phyloP scores from a whole-genome alignment of 768 basidiomycete genomes.

The Hydnomerulius pinastri region DNA sequence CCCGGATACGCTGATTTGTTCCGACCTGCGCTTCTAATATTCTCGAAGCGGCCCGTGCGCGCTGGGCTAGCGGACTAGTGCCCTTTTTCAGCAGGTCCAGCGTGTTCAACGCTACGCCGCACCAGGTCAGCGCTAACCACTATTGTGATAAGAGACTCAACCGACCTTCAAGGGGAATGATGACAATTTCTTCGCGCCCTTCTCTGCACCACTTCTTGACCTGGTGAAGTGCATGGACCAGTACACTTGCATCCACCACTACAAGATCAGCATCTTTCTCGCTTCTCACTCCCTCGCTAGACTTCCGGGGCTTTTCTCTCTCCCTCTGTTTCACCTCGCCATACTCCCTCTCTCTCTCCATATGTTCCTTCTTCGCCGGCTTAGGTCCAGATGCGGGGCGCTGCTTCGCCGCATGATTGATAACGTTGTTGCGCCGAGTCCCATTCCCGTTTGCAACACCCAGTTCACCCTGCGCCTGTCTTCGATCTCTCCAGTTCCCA shows the following conservation, averaged over 20 bases:
- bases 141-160: slow-evolving; percentile 4
- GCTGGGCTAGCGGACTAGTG: slow-evolving; percentile 71
- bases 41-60: slow-evolving; percentile 85
- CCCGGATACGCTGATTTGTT: slow-evolving; percentile 75
- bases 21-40: slow-evolving; percentile 88
- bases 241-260: slow-evolving; percentile 79
- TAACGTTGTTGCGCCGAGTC: slow-evolving; percentile 18
- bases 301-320: slow-evolving; percentile 24
- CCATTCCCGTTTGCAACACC: slow-evolving; percentile 11
- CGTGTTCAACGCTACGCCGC: slow-evolving; percentile 74
- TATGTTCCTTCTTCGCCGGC: slow-evolving; percentile 22
- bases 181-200: slow-evolving; percentile 73
- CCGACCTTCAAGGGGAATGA: slow-evolving; percentile 88
- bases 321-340: slow-evolving; percentile 18
- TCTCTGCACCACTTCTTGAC: slow-evolving; percentile 83
- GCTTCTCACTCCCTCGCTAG: slow-evolving; percentile 28
- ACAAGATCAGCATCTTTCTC: slow-evolving; percentile 73
- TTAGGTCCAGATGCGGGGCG: slow-evolving; percentile 23
- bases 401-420: slow-evolving; percentile 21
- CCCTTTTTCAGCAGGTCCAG: slow-evolving; percentile 94
- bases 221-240: slow-evolving; percentile 74
- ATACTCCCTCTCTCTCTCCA: slow-evolving; percentile 23
- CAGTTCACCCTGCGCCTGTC: slow-evolving; percentile 26
- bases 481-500: slow-evolving; percentile 64
- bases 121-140: slow-evolving; percentile 8